Evolutionary conservation across 202 grass and related monocot species (phyloP).

Genomic region (Panicum virgatum): DNA sequence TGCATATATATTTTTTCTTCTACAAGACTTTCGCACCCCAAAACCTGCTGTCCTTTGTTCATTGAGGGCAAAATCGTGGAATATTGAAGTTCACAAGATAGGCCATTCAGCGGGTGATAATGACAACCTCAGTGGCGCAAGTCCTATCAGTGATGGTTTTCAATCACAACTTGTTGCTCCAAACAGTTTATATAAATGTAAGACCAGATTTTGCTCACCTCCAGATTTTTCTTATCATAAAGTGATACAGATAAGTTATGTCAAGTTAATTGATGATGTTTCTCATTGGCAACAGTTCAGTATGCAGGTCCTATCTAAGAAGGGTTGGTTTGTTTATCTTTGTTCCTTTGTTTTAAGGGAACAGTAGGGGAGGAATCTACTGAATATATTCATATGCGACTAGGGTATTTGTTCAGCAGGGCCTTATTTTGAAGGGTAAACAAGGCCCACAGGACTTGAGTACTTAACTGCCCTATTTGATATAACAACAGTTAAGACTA

Average conservation of each 20-base stretch:
- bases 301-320: slow-evolving; percentile 5
- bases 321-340: background rate
- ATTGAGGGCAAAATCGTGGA: background rate
- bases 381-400: background rate
- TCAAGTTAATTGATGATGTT: slow-evolving; percentile 15
- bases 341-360: background rate
- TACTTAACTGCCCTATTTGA: background rate
- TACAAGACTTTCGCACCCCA: slow-evolving; percentile 63
- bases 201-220: slow-evolving; percentile 8
- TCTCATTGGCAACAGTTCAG: slow-evolving; percentile 1
- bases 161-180: slow-evolving; percentile 28
- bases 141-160: background rate
- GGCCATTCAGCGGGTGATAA: slow-evolving; percentile 23
- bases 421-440: background rate
- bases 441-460: background rate
- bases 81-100: slow-evolving; percentile 35
- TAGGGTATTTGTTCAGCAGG: background rate
- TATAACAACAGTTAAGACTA: background rate
- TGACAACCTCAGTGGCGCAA: background rate
- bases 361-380: background rate
- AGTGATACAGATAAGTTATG: slow-evolving; percentile 14
- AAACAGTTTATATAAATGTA: slow-evolving; percentile 43
- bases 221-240: slow-evolving; percentile 25
- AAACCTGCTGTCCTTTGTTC: slow-evolving; percentile 48
- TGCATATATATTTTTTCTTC: background rate